phyloP scores from a whole-genome alignment of 768 basidiomycete species.

The Leccinellum rugosiceps region DNA sequence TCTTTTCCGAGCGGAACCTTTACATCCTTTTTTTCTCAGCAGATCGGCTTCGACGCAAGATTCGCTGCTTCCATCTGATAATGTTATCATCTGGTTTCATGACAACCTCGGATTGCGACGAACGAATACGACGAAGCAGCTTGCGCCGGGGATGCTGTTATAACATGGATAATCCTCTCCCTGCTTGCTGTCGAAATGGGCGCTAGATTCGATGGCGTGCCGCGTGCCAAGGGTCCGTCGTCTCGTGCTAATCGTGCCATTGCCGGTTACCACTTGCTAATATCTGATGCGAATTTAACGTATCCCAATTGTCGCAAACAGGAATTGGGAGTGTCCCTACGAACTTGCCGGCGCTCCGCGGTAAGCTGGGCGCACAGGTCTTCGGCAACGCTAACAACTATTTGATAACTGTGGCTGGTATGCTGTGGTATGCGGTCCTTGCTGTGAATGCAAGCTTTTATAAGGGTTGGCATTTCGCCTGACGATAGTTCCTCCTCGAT shows the following conservation, averaged over 20 bases:
- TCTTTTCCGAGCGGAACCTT: not conserved
- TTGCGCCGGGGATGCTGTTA: too few species aligned
- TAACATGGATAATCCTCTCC: not conserved
- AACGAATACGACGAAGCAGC: not conserved
- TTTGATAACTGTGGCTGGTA: not conserved
- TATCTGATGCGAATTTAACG: not conserved
- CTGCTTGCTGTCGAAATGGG: not conserved
- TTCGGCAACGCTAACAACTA: not conserved
- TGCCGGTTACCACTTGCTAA: not conserved
- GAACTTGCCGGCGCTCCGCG: not conserved
- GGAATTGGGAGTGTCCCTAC: not conserved
- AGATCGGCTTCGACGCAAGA: not conserved
- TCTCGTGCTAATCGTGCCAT: not conserved
- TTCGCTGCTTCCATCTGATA: not conserved
- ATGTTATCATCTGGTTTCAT: not conserved
- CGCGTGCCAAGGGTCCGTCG: not conserved
- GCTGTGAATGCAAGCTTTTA: conserved; percentile 7
- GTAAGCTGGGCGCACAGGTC: not conserved
- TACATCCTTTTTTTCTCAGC: not conserved
- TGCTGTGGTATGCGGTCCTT: too few species aligned
- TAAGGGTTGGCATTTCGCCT: not conserved
- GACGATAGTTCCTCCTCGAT: not conserved
- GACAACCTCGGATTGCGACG: not conserved
- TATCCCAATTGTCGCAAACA: not conserved
- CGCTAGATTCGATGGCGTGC: not conserved